Evolutionary conservation across 2,329 filamentous ascomycete genomes (phyloP).

Genomic region (Zymoseptoria ardabiliae): DNA sequence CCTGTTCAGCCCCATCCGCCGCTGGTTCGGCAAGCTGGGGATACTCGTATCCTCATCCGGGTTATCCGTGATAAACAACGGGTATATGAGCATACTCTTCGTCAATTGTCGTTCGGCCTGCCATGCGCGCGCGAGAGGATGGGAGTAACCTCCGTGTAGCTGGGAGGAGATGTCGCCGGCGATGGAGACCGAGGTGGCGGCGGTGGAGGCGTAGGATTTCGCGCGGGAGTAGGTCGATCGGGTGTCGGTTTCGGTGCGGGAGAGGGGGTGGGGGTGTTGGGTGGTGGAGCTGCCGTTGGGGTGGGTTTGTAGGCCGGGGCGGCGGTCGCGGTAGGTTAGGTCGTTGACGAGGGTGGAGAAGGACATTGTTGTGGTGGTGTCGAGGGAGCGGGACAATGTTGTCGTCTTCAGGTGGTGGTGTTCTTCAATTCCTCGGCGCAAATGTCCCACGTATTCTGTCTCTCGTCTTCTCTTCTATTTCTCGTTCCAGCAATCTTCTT

Average conservation of each 20-base stretch:
- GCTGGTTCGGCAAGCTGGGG: constrained; percentile 82
- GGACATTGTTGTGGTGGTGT: constrained; percentile 34
- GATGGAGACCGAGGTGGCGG: constrained; percentile 47
- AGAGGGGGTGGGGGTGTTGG: constrained; percentile 37
- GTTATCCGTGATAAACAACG: constrained; percentile 89
- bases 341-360: constrained; percentile 48
- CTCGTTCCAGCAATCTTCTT: too few species aligned
- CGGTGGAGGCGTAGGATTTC: constrained; percentile 44
- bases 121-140: constrained; percentile 45
- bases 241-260: constrained; percentile 35
- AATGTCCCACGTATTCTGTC: not conserved
- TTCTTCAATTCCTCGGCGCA: not conserved
- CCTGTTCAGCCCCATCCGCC: constrained; percentile 80
- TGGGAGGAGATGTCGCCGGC: constrained; percentile 46
- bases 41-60: constrained; percentile 88
- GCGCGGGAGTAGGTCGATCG: constrained; percentile 42
- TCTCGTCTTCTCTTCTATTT: not conserved
- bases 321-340: constrained; percentile 42
- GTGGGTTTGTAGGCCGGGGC: constrained; percentile 36
- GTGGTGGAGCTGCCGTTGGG: constrained; percentile 36
- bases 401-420: not conserved
- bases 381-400: not conserved
- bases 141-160: constrained; percentile 46
- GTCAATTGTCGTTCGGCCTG: constrained; percentile 47
- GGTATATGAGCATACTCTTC: constrained; percentile 93